A percentile compares a stretch with the other conserved stretches of the same genome.
Evolutionary conservation across 257 asterid species (phyloP).

Genomic region (Craterostigma plantagineum): DNA sequence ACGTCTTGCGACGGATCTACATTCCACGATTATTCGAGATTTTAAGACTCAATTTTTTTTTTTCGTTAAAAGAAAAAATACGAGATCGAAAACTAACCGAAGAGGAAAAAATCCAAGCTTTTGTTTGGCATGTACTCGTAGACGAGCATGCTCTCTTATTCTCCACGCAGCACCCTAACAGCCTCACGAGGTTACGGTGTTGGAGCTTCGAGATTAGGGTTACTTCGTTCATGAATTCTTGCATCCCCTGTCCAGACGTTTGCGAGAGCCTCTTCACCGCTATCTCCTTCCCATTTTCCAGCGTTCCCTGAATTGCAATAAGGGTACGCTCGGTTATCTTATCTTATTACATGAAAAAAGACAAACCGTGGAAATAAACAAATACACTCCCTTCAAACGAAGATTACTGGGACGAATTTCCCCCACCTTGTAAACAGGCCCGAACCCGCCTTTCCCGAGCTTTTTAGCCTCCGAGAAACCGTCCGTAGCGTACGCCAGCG

Average conservation of each 20-base stretch:
- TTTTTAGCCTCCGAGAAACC: slow-evolving; percentile 19
- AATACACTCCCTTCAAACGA: no score
- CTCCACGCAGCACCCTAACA: slow-evolving; percentile 32
- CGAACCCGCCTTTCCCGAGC: slow-evolving; percentile 61
- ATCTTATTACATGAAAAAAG: slow-evolving; percentile 2
- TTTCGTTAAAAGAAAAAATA: no score
- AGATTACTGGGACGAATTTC: no score
- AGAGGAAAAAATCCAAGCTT: slow-evolving; percentile 30
- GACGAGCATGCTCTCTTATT: slow-evolving; percentile 31
- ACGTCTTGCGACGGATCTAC: slow-evolving; percentile 13
- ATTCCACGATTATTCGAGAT: no score
- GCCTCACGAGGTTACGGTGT: slow-evolving; percentile 40
- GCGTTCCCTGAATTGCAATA: slow-evolving; percentile 19
- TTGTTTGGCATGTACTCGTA: slow-evolving; percentile 55
- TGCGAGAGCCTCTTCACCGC: slow-evolving; percentile 34
- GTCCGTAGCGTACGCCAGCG: slow-evolving; percentile 27
- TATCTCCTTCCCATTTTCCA: slow-evolving; percentile 27
- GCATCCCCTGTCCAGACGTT: slow-evolving; percentile 28
- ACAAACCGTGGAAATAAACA: no score
- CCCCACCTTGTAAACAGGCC: slow-evolving; percentile 42
- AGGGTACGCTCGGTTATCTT: neutral
- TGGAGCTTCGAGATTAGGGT: slow-evolving; percentile 25
- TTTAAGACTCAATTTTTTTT: no score
- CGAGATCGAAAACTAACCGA: slow-evolving; percentile 18
- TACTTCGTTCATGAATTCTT: slow-evolving; percentile 45